Evolutionary conservation across 129 eudicot genomes (phyloP).

Genomic region (Scalesia atractyloides): DNA sequence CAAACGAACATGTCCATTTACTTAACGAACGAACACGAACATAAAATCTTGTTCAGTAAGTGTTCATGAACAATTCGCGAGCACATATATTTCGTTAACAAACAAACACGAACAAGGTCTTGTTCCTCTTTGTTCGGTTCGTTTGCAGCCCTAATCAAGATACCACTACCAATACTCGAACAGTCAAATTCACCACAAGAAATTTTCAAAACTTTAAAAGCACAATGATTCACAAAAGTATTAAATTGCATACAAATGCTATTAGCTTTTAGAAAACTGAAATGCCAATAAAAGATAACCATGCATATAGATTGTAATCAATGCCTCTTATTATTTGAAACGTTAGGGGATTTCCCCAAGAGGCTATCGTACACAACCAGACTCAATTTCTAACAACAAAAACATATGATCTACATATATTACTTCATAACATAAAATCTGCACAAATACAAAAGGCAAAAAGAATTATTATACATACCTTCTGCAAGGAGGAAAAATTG

Average conservation of each 20-base stretch:
- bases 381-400: background rate
- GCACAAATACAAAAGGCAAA: background rate
- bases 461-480: constrained; percentile 47
- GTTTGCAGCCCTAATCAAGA: background rate
- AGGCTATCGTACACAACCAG: background rate
- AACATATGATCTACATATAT: background rate
- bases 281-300: background rate
- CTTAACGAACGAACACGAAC: too few relatives aligned
- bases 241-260: background rate
- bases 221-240: background rate
- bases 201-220: background rate
- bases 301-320: background rate
- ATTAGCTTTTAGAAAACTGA: background rate
- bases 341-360: background rate
- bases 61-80: too few relatives aligned
- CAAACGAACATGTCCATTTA: too few relatives aligned
- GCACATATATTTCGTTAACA: too few relatives aligned
- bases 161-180: background rate
- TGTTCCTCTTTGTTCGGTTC: too few relatives aligned
- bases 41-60: too few relatives aligned
- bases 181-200: background rate
- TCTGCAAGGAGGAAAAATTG: constrained; percentile 89
- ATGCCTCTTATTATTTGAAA: background rate
- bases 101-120: too few relatives aligned
- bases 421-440: background rate